phyloP scores from a whole-genome alignment of 1,139 yeast species.

The Blastobotrys petasosporus region DNA sequence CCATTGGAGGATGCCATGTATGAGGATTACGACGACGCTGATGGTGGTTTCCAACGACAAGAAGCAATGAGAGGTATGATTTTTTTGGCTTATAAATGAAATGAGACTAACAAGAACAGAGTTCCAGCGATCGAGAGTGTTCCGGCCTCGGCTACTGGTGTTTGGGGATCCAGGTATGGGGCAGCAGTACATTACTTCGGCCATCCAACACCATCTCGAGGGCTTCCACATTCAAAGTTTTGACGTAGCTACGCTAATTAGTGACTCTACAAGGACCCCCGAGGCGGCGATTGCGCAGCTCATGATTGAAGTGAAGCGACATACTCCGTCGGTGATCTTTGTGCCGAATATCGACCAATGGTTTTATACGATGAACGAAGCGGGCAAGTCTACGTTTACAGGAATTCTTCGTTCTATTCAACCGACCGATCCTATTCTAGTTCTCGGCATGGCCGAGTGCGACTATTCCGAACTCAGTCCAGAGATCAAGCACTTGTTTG shows the following conservation, averaged over 20 bases:
- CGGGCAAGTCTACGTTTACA: slow-evolving; percentile 66
- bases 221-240: slow-evolving; percentile 85
- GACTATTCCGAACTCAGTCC: slow-evolving; percentile 36
- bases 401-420: slow-evolving; percentile 63
- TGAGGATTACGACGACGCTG: slow-evolving; percentile 53
- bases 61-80: slow-evolving; percentile 46
- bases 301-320: slow-evolving; percentile 82
- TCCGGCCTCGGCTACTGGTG: slow-evolving; percentile 73
- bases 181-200: slow-evolving; percentile 79
- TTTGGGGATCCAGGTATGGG: slow-evolving; percentile 81
- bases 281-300: slow-evolving; percentile 83
- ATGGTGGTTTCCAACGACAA: slow-evolving; percentile 66
- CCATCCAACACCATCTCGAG: slow-evolving; percentile 75
- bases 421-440: slow-evolving; percentile 66
- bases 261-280: slow-evolving; percentile 76
- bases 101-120: slow-evolving; percentile 12
- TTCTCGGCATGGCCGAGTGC: slow-evolving; percentile 70
- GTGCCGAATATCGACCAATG: slow-evolving; percentile 83
- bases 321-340: slow-evolving; percentile 79
- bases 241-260: slow-evolving; percentile 71
- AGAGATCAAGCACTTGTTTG: slow-evolving; percentile 45
- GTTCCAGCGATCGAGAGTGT: slow-evolving; percentile 57
- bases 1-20: slow-evolving; percentile 67
- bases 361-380: slow-evolving; percentile 59
- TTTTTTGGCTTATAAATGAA: background rate